Evolutionary conservation across 306 rosid species (phyloP), one percentile per base, ranked within the genome.

Genomic region (Cicer judaicum): DNA sequence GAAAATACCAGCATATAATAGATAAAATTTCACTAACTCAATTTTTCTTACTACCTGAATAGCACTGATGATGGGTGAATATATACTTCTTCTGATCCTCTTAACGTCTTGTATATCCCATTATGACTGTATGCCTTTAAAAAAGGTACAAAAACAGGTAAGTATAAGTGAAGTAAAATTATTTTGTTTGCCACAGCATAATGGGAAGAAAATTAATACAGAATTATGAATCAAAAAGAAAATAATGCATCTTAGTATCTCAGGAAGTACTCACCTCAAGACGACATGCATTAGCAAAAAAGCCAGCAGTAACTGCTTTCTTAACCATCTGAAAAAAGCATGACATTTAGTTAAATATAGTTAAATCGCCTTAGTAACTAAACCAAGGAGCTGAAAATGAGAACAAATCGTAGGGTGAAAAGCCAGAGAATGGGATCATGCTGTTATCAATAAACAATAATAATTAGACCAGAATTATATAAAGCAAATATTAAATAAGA

Each of bases 11-110:
- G 50, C 52, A 57, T 46, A 36, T 16, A n/a, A 42, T 64, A 53
- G 54, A 69, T 39, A 60, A 61, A 29, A n/a, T 10, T 68, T 54
- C 68, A 24, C 38, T 63, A 75, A 74, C 56, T 59, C 44, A 24
- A 43, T 70, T 70, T 57, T 43, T 15, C 49, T 21, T 15, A 78
- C 91, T 57, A 91, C 98, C 96, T 88, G 93, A 93, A 91, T 79
- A 91, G 81, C 79, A 93, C 97, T 41, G 94, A 91, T 6, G 94
- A 93, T 7, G 98, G 98, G 78, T 93, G 98, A 62, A 93, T 87
- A 74, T 87, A 88, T 70, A 91, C 97, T 84, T 88, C 98, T 82
- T 91, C 89, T 46, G 91, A 91, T 62, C 97, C 92, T 88, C 96
- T 86, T 41, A 89, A 46, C 10, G 94, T 93, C 90, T 88, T 93